Evolutionary conservation across 2,329 filamentous ascomycete species (phyloP), one percentile per base, ranked within the genome.

Genomic region (Ophiostoma himal-ulmi): DNA sequence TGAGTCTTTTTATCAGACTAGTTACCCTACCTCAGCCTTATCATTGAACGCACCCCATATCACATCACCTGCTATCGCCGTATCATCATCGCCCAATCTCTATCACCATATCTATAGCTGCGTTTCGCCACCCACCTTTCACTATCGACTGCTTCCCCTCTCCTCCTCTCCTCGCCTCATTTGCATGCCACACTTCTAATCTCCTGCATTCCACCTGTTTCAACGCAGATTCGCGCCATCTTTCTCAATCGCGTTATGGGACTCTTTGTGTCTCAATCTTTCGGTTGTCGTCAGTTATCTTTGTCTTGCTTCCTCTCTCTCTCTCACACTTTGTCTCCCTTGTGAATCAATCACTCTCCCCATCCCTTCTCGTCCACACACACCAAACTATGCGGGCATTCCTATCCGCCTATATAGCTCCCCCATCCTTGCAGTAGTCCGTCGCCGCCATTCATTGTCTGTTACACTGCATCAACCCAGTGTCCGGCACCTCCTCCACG

Each of bases 331-430:
- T 48, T 48, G 44, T n/a, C 44, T 20, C 30, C 3, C 44, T 6
- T 8, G 17, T 44, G 14, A 48, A 48, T 48, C 44, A 20, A 48
- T 20, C 37, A 48, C 44, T 57, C 68, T 26, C 30, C 69, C 68
- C 57, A 8, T 66, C 8, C 36, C 30, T 60, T 67, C 30, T n/a
- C 36, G 60, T 44, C 2, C 68, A n/a, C 34, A 52, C 66, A 26
- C 68, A 65, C 69, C 64, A 44, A 57, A 65, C 37, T 34, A 70
- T 72, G 72, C 68, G 72, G 72, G 70, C 69, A 70, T 68, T 69
- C 30, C 67, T 69, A 72, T 72, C 71, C 67, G 71, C 57, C 72
- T 65, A 39, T 20, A 66, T 44, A 41, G 26, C 69, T 64, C 39
- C 10, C 69, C 37, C 11, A 34, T 41, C 14, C 44, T 57, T 48